Percentiles rank a stretch among this genome's conserved stretches.
Conservation (phyloP, 805 yeast genomes). For the Yarrowia sp. region DNA sequence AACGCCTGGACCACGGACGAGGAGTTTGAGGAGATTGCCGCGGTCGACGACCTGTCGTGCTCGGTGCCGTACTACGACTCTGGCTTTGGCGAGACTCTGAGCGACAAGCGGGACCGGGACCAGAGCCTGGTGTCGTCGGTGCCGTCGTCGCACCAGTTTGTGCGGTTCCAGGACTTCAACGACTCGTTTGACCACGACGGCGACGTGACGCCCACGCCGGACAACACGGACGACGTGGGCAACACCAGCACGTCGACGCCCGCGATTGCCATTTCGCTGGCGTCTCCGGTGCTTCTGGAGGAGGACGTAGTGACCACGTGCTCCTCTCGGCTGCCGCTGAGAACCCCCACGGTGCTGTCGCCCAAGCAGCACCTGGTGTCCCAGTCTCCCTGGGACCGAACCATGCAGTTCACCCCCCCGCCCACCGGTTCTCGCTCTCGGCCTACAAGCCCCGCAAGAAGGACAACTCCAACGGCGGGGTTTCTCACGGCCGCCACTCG, state of each 20-base stretch:
- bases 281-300: slow-evolving; percentile 17
- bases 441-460: background rate
- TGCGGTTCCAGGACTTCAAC: background rate
- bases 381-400: slow-evolving; percentile 32
- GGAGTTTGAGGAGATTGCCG: slow-evolving; percentile 49
- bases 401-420: slow-evolving; percentile 37
- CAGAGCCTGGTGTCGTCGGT: slow-evolving; percentile 12
- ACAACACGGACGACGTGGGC: background rate
- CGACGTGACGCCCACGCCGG: slow-evolving; percentile 20
- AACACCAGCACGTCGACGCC: background rate
- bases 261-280: slow-evolving; percentile 18
- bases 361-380: slow-evolving; percentile 13
- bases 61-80: slow-evolving; percentile 27
- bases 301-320: slow-evolving; percentile 32
- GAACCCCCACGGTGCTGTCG: slow-evolving; percentile 35
- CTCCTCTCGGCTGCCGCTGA: slow-evolving; percentile 35
- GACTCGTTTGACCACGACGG: background rate
- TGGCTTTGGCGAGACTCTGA: slow-evolving; percentile 18
- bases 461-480: background rate
- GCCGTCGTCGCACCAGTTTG: slow-evolving; percentile 21
- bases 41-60: slow-evolving; percentile 41
- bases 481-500: background rate
- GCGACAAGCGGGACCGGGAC: slow-evolving; percentile 1
- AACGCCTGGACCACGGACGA: slow-evolving; percentile 81
- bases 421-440: slow-evolving; percentile 18